These are phyloP conservation scores for Kwoniella sp. DNA, from an alignment of 768 basidiomycete genomes.

Conservation along the genomic window DNA sequence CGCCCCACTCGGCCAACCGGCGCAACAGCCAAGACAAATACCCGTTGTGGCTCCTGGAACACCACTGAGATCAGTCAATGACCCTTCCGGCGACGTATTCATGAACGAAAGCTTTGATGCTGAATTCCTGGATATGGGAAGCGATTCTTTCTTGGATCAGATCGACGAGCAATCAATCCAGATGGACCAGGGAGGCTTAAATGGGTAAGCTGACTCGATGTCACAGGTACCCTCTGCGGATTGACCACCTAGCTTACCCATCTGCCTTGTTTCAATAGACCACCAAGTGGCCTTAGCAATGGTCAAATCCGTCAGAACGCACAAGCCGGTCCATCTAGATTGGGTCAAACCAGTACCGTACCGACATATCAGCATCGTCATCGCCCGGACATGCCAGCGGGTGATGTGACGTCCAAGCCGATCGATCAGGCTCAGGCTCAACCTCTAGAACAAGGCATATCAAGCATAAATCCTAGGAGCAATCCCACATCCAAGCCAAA, in stretches of 20 bases:
- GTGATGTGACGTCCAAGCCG: not conserved
- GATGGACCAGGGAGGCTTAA: not conserved
- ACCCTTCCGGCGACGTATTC: slow-evolving; percentile 26
- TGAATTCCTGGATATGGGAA: slow-evolving; percentile 40
- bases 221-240: not conserved
- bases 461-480: no score
- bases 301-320: not conserved
- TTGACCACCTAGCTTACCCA: no score
- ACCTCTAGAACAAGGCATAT: not conserved
- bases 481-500: slow-evolving; percentile 10
- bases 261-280: not conserved
- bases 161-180: slow-evolving; percentile 13
- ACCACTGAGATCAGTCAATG: slow-evolving; percentile 35
- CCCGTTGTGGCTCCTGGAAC: slow-evolving; percentile 27
- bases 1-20: not conserved
- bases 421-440: not conserved
- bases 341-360: slow-evolving; percentile 1
- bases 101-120: slow-evolving; percentile 45
- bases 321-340: slow-evolving; percentile 14
- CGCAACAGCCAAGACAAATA: slow-evolving; percentile 10
- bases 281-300: not conserved
- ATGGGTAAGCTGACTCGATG: slow-evolving; percentile 10
- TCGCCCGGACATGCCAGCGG: slow-evolving; percentile 34
- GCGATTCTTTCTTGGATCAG: slow-evolving; percentile 24
- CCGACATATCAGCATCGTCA: slow-evolving; percentile 44